Conservation (phyloP, 495 filamentous ascomycete species). For the Apodospora peruviana region DNA sequence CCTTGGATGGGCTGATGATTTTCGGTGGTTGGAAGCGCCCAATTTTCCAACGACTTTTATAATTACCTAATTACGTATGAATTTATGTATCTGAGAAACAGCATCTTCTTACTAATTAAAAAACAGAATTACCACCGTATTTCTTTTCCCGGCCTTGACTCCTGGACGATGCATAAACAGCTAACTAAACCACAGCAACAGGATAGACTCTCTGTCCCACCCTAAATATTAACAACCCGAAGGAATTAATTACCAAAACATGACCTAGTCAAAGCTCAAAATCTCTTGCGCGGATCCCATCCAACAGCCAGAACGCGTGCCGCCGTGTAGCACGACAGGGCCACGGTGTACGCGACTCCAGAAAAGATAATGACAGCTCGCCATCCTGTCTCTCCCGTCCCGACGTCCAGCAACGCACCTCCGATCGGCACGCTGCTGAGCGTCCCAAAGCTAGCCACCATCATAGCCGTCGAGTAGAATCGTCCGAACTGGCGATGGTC, state of each 20-base stretch:
- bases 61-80: too few relatives aligned
- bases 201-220: too few relatives aligned
- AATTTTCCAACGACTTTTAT: too few relatives aligned
- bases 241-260: not conserved
- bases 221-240: too few relatives aligned
- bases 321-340: conserved; percentile 53
- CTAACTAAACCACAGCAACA: too few relatives aligned
- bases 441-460: conserved; percentile 81
- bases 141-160: too few relatives aligned
- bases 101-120: too few relatives aligned
- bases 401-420: conserved; percentile 57
- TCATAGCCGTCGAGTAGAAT: conserved; percentile 82
- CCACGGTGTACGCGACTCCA: conserved; percentile 54
- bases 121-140: too few relatives aligned
- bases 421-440: conserved; percentile 87
- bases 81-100: too few relatives aligned
- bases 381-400: conserved; percentile 38
- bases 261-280: conserved; percentile 21
- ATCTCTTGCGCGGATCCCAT: conserved; percentile 51
- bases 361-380: conserved; percentile 67
- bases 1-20: too few relatives aligned
- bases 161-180: too few relatives aligned
- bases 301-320: conserved; percentile 64
- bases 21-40: too few relatives aligned
- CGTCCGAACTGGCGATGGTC: conserved; percentile 79